Conservation (phyloP, 768 basidiomycete species). For the Mycena amicta region DNA sequence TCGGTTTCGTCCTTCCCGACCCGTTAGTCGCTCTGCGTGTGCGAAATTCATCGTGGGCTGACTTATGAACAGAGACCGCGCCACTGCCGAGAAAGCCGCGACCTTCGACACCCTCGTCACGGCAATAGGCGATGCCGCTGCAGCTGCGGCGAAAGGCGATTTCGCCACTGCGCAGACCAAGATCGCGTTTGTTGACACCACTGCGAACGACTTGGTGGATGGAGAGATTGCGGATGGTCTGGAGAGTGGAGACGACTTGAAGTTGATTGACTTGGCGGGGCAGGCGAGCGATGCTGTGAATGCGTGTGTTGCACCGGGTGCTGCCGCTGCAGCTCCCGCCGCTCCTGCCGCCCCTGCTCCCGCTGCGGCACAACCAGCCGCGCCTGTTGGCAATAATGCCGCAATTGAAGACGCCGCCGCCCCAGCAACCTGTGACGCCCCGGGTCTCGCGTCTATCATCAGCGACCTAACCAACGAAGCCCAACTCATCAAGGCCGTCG, state of each 20-base stretch:
- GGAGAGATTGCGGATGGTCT: neutral
- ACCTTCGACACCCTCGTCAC: neutral
- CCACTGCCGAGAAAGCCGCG: neutral
- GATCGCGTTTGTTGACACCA: neutral
- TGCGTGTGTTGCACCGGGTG: neutral
- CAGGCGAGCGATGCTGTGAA: neutral
- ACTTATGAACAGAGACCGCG: neutral
- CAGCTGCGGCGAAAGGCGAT: neutral
- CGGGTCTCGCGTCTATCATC: too few species aligned
- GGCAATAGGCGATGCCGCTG: neutral
- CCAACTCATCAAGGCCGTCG: neutral
- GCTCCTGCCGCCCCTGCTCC: too few species aligned
- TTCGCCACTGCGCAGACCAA: neutral
- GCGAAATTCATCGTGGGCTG: neutral
- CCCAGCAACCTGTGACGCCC: too few species aligned
- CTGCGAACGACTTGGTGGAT: neutral
- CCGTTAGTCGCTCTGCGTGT: neutral
- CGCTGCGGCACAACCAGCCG: too few species aligned
- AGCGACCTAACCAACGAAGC: neutral
- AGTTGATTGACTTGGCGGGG: neutral
- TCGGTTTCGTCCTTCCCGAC: neutral
- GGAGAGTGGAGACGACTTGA: neutral
- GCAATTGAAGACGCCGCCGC: too few species aligned
- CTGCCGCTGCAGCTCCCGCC: too few species aligned
- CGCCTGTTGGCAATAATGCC: too few species aligned